Conservation (phyloP, 805 yeast species). For the Ogataea polymorpha region DNA sequence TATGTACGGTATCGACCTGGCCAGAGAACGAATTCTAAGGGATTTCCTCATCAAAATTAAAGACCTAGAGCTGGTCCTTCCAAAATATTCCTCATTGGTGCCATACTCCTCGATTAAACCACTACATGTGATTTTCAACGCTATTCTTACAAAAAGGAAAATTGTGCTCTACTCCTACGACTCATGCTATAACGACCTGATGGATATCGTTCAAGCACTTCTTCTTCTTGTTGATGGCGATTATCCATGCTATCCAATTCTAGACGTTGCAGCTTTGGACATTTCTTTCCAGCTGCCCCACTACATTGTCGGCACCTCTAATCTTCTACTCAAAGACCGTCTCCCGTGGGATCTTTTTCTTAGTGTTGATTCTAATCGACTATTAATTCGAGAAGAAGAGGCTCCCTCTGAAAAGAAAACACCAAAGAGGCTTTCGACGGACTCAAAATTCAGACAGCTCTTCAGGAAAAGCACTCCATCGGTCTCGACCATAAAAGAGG, state of each 20-base stretch:
- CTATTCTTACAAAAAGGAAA: slow-evolving; percentile 45
- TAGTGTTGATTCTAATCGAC: slow-evolving; percentile 52
- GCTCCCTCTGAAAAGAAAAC: slow-evolving; percentile 12
- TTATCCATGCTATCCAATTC: slow-evolving; percentile 41
- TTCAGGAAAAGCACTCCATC: slow-evolving; percentile 16
- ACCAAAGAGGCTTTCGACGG: slow-evolving; percentile 17
- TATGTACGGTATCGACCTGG: slow-evolving; percentile 32
- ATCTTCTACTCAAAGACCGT: slow-evolving; percentile 57
- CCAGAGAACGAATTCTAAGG: slow-evolving; percentile 26
- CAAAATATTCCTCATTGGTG: slow-evolving; percentile 9
- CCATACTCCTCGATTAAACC: slow-evolving; percentile 24
- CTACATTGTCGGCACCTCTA: slow-evolving; percentile 65
- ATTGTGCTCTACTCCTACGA: slow-evolving; percentile 39
- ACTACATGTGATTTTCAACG: slow-evolving; percentile 44
- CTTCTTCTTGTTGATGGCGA: slow-evolving; percentile 36
- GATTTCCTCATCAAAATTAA: slow-evolving; percentile 15
- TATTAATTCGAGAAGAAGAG: slow-evolving; percentile 20
- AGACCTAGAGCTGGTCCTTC: slow-evolving; percentile 1
- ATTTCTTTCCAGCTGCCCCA: slow-evolving; percentile 39
- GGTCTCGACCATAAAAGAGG: slow-evolving; percentile 4
- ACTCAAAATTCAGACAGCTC: slow-evolving; percentile 18
- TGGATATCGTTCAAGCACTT: slow-evolving; percentile 42
- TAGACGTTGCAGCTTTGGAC: slow-evolving; percentile 59
- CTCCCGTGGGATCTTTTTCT: slow-evolving; percentile 57
- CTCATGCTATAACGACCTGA: slow-evolving; percentile 43